These are phyloP conservation scores for Mycena metata DNA, from an alignment of 768 basidiomycete species.

Conservation along the genomic window DNA sequence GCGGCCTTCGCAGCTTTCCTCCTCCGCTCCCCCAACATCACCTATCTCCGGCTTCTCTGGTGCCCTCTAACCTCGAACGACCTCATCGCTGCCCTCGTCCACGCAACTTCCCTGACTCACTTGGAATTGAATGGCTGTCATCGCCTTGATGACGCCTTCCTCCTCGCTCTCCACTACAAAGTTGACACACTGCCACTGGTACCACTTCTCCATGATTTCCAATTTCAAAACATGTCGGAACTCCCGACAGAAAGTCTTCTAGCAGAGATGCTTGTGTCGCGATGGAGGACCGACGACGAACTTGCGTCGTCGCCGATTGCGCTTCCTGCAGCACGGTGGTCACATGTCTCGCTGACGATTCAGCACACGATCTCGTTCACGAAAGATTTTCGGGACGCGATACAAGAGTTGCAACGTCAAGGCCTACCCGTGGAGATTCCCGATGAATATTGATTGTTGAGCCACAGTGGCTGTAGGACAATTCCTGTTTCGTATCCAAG, in stretches of 20 bases:
- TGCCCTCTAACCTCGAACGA: background rate
- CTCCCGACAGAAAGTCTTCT: background rate
- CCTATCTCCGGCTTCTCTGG: background rate
- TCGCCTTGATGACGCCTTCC: background rate
- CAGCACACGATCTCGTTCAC: too few relatives aligned
- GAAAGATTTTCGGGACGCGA: too few relatives aligned
- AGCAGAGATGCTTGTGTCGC: background rate
- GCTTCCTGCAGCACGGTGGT: background rate
- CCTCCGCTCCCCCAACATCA: background rate
- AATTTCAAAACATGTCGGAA: background rate
- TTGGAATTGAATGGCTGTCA: background rate
- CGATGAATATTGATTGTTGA: too few relatives aligned
- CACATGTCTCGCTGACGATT: background rate
- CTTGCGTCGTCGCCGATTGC: too few relatives aligned
- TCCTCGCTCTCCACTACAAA: background rate
- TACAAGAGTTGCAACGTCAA: too few relatives aligned
- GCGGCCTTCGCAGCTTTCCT: background rate
- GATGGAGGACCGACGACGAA: conserved; percentile 1
- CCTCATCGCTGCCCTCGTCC: background rate
- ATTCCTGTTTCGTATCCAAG: too few relatives aligned
- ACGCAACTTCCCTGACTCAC: background rate
- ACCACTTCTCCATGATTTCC: background rate
- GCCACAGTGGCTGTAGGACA: too few relatives aligned
- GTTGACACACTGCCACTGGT: background rate
- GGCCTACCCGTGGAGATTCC: too few relatives aligned